Percentiles rank a stretch among this genome's conserved stretches.
Evolutionary conservation across 176 grass and related monocot genomes (phyloP).

Genomic region (Aegilops bicornis): DNA sequence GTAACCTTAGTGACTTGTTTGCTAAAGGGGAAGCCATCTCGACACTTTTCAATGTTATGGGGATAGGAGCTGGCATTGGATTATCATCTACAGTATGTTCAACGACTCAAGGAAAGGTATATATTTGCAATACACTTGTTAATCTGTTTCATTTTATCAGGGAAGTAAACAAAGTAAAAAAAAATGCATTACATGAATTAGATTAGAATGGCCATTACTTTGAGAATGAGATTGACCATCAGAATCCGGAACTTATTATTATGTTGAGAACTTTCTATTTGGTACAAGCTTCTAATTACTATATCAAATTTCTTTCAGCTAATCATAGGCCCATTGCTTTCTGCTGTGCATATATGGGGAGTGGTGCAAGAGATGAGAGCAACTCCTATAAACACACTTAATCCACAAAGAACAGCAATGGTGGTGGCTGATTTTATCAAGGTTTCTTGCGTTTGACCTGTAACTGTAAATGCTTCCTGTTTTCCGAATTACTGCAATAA

Average conservation of each 20-base stretch:
- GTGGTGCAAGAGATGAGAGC: conserved; percentile 93
- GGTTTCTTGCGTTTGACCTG: conserved; percentile 43
- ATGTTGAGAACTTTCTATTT: not conserved
- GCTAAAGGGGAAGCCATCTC: conserved; percentile 98
- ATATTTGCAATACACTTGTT: not conserved
- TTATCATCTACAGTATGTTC: conserved; percentile 90
- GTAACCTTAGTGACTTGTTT: conserved; percentile 96
- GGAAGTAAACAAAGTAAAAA: not conserved
- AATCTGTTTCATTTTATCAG: not conserved
- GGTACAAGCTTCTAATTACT: conserved; percentile 5
- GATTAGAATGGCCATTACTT: not conserved
- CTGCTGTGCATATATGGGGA: conserved; percentile 76
- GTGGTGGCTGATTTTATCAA: conserved; percentile 83
- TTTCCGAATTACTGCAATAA: not conserved
- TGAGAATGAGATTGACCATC: not conserved
- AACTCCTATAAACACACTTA: conserved; percentile 86
- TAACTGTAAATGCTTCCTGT: not conserved
- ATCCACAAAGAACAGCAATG: conserved; percentile 87
- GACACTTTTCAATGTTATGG: conserved; percentile 90
- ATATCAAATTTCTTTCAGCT: conserved; percentile 49
- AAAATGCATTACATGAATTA: not conserved
- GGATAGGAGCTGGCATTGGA: conserved; percentile 79
- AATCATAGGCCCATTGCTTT: conserved; percentile 84
- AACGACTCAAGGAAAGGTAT: conserved; percentile 92
- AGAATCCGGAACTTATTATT: not conserved